Percentiles rank a stretch among this genome's conserved stretches.
phyloP scores from a whole-genome alignment of 148 eudicot genomes.

The Heliamphora exappendiculata region DNA sequence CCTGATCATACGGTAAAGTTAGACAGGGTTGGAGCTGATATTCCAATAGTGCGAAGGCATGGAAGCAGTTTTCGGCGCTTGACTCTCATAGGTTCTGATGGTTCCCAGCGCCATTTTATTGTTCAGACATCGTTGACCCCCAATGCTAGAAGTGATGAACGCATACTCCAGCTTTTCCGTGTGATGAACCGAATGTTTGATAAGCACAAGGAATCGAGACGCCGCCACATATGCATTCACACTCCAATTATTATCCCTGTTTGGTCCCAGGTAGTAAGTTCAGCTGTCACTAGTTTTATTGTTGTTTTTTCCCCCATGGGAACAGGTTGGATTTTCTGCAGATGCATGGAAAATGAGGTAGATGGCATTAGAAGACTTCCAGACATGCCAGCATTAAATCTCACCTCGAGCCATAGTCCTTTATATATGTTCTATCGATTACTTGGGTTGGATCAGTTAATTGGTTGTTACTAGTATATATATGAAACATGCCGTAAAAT shows the following conservation, averaged over 20 bases:
- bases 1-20: slow-evolving; percentile 97
- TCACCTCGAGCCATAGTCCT: not conserved
- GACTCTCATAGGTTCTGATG: slow-evolving; percentile 96
- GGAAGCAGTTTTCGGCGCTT: slow-evolving; percentile 95
- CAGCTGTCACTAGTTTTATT: not conserved
- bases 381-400: not conserved
- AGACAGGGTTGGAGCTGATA: slow-evolving; percentile 94
- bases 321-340: not conserved
- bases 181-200: slow-evolving; percentile 96
- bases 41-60: slow-evolving; percentile 94
- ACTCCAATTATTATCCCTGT: slow-evolving; percentile 97
- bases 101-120: slow-evolving; percentile 96
- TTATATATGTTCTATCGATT: not conserved
- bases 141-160: slow-evolving; percentile 96
- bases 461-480: not conserved
- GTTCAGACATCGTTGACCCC: slow-evolving; percentile 93
- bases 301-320: not conserved
- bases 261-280: slow-evolving; percentile 81
- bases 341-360: not conserved
- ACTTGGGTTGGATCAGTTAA: not conserved
- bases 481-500: not conserved
- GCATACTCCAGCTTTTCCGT: slow-evolving; percentile 96
- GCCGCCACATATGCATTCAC: slow-evolving; percentile 89
- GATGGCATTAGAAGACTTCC: not conserved
- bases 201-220: slow-evolving; percentile 95